Base-by-base conservation (phyloP, 192 early-diverging fungal species). In the Chytriomyces sp. region DNA sequence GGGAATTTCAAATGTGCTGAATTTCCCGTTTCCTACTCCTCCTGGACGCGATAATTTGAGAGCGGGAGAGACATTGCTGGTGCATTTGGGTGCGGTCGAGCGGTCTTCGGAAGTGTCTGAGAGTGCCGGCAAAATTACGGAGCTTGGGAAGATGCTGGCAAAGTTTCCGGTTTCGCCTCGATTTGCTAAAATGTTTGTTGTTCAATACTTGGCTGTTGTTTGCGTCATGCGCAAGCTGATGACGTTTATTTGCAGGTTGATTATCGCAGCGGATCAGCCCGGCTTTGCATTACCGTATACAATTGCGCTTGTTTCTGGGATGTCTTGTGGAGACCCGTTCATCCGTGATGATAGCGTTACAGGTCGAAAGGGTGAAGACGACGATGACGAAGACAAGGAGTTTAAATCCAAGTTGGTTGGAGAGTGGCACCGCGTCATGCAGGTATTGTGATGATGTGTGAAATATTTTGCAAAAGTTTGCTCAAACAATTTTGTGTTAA, bases 1-100 rank as follows among this genome's bases (percentile, higher is more conserved):
- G 97, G 91, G 93, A 70, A 94, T 99, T 73, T 91, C 96, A 69
- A 93, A 94, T 69, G 96, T 99, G 7, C 84, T 91, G 73, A 95
- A 95, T 75, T 99, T 99, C 81, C 98, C 98, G 45, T 99, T 98
- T 85, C 97, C 97, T 6, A 98, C 97, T 8, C 93, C 96, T 45
- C 98, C 98, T 45, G 89, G 88, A 46, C 80, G 86, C 6, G 79
- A 89, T 3, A 90, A 91, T 48, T 84, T 99, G 69, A 77, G 78
- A 11, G 86, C 92, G 50, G 94, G 96, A 7, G 96, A 98, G 82
- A 91, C 75, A 49, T 80, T 96, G 67, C 83, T 98, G 78, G 80
- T 85, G 9, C 91, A 94, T 80, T 80, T 98, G 26, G 93, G 93
- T 35, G 95, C 95, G 7, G 79, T 96, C 23, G 81, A 82, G 67